Evolutionary conservation across 768 basidiomycete species (phyloP), one percentile per base, ranked within the genome.

Genomic region (Lactarius indigo): DNA sequence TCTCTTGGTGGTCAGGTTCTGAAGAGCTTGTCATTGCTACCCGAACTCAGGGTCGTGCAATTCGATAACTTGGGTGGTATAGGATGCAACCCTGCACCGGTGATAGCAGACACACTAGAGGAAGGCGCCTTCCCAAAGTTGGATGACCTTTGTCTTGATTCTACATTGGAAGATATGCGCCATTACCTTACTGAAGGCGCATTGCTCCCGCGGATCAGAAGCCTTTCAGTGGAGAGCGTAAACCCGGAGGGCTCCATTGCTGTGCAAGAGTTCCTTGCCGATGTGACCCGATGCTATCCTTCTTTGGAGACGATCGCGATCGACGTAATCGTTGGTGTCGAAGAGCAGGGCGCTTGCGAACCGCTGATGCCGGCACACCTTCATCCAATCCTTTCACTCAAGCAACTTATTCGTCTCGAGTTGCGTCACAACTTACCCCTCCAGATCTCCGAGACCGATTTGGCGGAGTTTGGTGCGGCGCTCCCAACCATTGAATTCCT

Each of bases 351-450:
- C 13, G 39, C 8, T 35, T 63, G 64, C 62, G 54, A 66, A 44
- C 37, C 59, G 17, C 31, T 70, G 30, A 59, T 41, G 9, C 44
- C 41, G 31, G 68, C 64, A 41, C 61, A 64, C 35, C 20, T 70
- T 35, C 55, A 30, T 15, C 64, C 70, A n/a, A 47, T 69, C 58
- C 61, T 70, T 47, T 69, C 70, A 8, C 64, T 70, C 44, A 50
- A 39, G 33, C 60, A 60, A 28, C 70, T 70, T 44, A n/a, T 26
- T 35, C 58, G 28, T 42, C 70, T 70, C 5, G 70, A 70, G 37
- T 42, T 70, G 52, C 68, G 68, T n/a, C 70, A 70, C 58, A 70
- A 69, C 23, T 37, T 65, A 31, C 70, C 70, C 57, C 57, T 70
- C 26, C 44, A 63, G 26, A 52, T 70, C 68, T 69, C 68, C 61